Evolutionary conservation across 208 protist species (phyloP), one percentile per base, ranked within the genome.

Genomic region (Acanthamoeba royreba): DNA sequence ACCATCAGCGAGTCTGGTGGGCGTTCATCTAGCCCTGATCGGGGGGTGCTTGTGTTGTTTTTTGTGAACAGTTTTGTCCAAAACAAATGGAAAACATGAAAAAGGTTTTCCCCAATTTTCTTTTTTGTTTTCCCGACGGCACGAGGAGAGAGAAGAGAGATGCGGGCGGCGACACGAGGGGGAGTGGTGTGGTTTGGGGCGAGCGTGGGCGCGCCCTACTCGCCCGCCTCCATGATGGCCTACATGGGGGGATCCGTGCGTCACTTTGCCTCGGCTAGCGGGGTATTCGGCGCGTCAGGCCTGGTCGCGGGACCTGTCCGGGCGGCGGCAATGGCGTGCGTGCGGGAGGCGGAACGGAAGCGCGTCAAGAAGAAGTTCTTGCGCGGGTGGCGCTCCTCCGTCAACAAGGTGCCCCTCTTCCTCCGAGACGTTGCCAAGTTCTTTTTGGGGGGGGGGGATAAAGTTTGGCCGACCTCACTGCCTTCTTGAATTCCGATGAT

Each of bases 1-100:
- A 74, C 45, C 86, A 92, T 25, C 86, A 92, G 61, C 52, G 61
- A 5, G 46, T 92, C 7, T 92, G 86, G 86, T 92, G 79, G 79
- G 79, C 45, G 4, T 92, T 92, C 53, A 74, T 43, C 9, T 74
- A 19, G 19, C 9, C 13, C 49, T 55, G 49, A n/a, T n/a, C n/a
- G n/a, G n/a, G n/a, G n/a, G n/a, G n/a, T n/a, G n/a, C n/a, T n/a
- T n/a, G n/a, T n/a, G n/a, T n/a, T n/a, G n/a, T n/a, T 19, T 55
- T 55, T 19, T 19, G 9, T 19, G 49, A 19, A 19, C 49, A 55
- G 49, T 55, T 55, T 55, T 55, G 49, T 55, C 49, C 13, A 19
- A 25, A 19, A n/a, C n/a, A n/a, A n/a, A n/a, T n/a, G n/a, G n/a
- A n/a, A n/a, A n/a, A n/a, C n/a, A n/a, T n/a, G n/a, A n/a, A n/a